Conservation (phyloP, 768 basidiomycete genomes). For the Fibroporia radiculosa region DNA sequence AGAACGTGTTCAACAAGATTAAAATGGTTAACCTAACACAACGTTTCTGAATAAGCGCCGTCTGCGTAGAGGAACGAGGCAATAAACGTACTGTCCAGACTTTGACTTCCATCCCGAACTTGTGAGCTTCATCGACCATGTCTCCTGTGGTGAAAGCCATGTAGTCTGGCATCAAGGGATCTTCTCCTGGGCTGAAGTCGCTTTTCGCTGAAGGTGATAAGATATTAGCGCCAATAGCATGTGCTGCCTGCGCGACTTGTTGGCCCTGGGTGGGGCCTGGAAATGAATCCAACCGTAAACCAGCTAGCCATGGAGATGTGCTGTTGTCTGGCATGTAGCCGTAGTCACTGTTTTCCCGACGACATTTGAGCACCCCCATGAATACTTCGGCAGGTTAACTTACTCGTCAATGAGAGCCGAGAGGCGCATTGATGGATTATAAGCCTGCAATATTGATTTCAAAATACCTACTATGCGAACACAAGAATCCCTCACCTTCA, state of each 20-base stretch:
- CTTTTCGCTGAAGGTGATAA: conserved; percentile 52
- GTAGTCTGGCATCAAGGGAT: conserved; percentile 37
- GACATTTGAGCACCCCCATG: neutral
- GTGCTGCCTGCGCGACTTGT: conserved; percentile 63
- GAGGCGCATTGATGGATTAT: conserved; percentile 48
- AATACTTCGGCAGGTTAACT: conserved; percentile 16
- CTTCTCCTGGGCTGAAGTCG: conserved; percentile 29
- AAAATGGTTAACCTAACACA: conserved; percentile 54
- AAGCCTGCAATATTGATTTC: conserved; percentile 25
- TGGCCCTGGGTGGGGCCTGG: conserved; percentile 49
- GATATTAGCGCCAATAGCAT: conserved; percentile 53
- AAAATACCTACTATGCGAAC: too few relatives aligned
- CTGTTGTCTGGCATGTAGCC: conserved; percentile 32
- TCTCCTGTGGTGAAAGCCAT: conserved; percentile 54
- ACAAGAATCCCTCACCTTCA: conserved; percentile 48
- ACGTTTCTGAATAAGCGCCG: neutral
- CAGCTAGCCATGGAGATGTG: conserved; percentile 62
- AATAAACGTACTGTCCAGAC: conserved; percentile 61
- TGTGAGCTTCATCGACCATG: conserved; percentile 64
- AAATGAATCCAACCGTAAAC: conserved; percentile 55
- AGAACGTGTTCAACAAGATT: conserved; percentile 55
- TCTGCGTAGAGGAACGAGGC: neutral
- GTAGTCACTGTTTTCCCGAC: conserved; percentile 27
- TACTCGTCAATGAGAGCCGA: conserved; percentile 65
- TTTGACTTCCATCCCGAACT: conserved; percentile 53